Conservation (phyloP, 371 early-diverging fungal species). For the Zychaea mexicana region DNA sequence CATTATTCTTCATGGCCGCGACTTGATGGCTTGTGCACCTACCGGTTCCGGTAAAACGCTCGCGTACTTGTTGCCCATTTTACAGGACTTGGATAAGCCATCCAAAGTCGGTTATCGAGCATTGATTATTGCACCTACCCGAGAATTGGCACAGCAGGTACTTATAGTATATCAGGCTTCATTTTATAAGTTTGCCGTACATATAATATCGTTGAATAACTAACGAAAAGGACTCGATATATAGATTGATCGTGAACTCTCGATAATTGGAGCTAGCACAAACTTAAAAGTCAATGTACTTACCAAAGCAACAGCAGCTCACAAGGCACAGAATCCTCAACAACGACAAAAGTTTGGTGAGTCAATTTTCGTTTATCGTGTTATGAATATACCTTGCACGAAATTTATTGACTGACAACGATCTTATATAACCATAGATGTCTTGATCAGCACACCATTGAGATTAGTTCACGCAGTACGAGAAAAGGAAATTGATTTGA, state of each 20-base stretch:
- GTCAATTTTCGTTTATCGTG: background rate
- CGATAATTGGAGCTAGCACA: conserved; percentile 68
- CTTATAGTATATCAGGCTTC: too few relatives aligned
- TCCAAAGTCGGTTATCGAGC: conserved; percentile 82
- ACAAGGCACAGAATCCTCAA: conserved; percentile 68
- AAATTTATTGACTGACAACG: too few relatives aligned
- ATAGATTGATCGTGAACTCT: conserved; percentile 79
- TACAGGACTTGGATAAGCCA: conserved; percentile 79
- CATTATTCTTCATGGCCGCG: conserved; percentile 72
- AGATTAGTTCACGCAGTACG: conserved; percentile 89
- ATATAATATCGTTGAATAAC: background rate
- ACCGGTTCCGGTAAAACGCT: conserved; percentile 99
- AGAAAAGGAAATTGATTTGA: conserved; percentile 75
- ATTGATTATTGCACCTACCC: conserved; percentile 94
- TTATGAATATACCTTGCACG: too few relatives aligned
- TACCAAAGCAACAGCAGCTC: conserved; percentile 73
- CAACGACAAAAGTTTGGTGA: conserved; percentile 73
- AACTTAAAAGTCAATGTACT: conserved; percentile 79
- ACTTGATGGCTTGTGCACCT: conserved; percentile 92
- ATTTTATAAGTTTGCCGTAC: too few relatives aligned
- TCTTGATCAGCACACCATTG: conserved; percentile 90
- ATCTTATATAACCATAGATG: conserved; percentile 53
- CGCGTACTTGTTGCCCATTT: conserved; percentile 92
- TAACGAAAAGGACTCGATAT: too few relatives aligned
- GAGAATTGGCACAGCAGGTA: conserved; percentile 96